These are phyloP conservation scores for Venustampulla echinocandica DNA, from an alignment of 495 filamentous ascomycete genomes.

Conservation along the genomic window DNA sequence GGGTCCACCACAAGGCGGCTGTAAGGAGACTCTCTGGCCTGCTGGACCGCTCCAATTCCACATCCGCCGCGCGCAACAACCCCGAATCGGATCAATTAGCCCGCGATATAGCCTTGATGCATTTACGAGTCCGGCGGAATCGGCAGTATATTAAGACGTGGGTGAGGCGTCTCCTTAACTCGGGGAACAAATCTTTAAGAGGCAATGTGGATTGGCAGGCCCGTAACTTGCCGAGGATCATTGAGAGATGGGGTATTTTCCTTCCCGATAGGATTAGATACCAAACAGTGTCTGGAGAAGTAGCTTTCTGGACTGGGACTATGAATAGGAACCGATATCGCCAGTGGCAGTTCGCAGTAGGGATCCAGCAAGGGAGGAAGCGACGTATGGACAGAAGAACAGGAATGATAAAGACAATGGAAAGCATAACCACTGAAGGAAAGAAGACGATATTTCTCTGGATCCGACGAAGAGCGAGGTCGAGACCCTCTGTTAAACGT, in stretches of 20 bases:
- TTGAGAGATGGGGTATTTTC: constrained; percentile 25
- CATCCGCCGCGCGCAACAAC: background rate
- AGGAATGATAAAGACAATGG: too few relatives aligned
- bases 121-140: background rate
- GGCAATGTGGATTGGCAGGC: constrained; percentile 9
- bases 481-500: too few relatives aligned
- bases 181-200: constrained; percentile 13
- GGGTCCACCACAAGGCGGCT: background rate
- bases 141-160: constrained; percentile 23
- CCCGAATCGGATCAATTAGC: background rate
- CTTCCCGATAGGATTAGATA: constrained; percentile 21
- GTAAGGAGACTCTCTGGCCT: background rate
- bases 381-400: too few relatives aligned
- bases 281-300: constrained; percentile 18
- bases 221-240: constrained; percentile 20
- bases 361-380: too few relatives aligned
- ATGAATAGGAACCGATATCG: background rate
- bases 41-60: background rate
- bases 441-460: too few relatives aligned
- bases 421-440: too few relatives aligned
- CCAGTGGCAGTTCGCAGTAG: too few relatives aligned
- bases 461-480: too few relatives aligned
- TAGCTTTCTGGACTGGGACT: constrained; percentile 11
- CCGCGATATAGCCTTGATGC: background rate
- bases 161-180: constrained; percentile 21